These are phyloP conservation scores for Boechera retrofracta DNA, from an alignment of 345 rosid genomes.

Conservation along the genomic window DNA sequence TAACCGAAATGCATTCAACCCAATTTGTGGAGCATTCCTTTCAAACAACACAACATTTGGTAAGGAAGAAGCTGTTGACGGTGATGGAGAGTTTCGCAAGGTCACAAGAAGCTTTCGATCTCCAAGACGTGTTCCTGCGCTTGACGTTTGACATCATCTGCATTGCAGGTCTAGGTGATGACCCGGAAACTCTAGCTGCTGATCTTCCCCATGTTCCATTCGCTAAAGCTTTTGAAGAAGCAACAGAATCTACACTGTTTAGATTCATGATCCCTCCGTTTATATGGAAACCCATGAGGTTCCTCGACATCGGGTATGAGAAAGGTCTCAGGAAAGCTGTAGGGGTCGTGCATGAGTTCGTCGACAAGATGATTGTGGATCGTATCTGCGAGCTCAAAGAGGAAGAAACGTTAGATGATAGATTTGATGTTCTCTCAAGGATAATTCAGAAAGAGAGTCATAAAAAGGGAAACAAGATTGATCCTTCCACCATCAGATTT, in stretches of 20 bases:
- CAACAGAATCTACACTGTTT: conserved; percentile 57
- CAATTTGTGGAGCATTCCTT: conserved; percentile 49
- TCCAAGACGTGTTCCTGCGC: conserved; percentile 64
- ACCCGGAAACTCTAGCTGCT: conserved; percentile 57
- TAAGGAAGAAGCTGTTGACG: conserved; percentile 59
- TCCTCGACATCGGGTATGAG: conserved; percentile 59
- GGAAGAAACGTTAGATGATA: conserved; percentile 37
- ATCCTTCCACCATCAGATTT: conserved; percentile 37
- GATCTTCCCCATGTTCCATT: conserved; percentile 51
- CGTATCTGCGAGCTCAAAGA: conserved; percentile 51
- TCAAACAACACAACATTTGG: conserved; percentile 49
- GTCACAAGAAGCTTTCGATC: conserved; percentile 48
- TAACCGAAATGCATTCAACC: conserved; percentile 54
- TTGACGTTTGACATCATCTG: conserved; percentile 72
- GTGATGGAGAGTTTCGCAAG: conserved; percentile 52
- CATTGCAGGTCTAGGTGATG: conserved; percentile 65
- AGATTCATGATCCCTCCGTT: conserved; percentile 61
- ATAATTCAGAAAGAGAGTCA: conserved; percentile 55
- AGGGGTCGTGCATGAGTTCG: conserved; percentile 50
- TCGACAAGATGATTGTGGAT: conserved; percentile 47
- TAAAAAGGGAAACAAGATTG: conserved; percentile 41
- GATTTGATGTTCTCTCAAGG: conserved; percentile 62
- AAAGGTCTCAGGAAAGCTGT: conserved; percentile 55
- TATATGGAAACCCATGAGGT: conserved; percentile 60
- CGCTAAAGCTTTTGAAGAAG: conserved; percentile 57